A percentile compares a stretch with the other conserved stretches of the same genome.
phyloP scores from a whole-genome alignment of 257 asterid species.

The Osmanthus fragrans region DNA sequence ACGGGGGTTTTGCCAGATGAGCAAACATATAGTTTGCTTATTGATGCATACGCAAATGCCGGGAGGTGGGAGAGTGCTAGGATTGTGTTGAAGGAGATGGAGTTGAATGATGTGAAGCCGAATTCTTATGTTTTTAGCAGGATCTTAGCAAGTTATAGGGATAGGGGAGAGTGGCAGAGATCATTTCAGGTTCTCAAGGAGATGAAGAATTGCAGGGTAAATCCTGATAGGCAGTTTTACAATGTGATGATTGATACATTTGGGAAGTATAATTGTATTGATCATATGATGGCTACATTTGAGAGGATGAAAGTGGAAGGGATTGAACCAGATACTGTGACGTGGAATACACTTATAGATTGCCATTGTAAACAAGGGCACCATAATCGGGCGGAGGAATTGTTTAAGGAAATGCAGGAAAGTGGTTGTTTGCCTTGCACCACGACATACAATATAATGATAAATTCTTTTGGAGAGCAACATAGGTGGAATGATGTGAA shows the following conservation, averaged over 20 bases:
- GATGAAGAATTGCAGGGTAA: slow-evolving; percentile 78
- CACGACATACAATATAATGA: slow-evolving; percentile 86
- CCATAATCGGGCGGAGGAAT: slow-evolving; percentile 58
- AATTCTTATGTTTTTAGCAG: slow-evolving; percentile 70
- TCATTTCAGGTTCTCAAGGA: slow-evolving; percentile 92
- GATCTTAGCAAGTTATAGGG: slow-evolving; percentile 79
- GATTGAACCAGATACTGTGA: slow-evolving; percentile 75
- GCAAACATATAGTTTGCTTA: slow-evolving; percentile 78
- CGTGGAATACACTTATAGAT: slow-evolving; percentile 93
- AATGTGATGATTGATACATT: slow-evolving; percentile 91
- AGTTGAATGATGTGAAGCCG: slow-evolving; percentile 69
- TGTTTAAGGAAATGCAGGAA: slow-evolving; percentile 74
- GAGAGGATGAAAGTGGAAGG: slow-evolving; percentile 80
- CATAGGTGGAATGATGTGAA: slow-evolving; percentile 90
- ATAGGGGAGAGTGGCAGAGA: slow-evolving; percentile 95
- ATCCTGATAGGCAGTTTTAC: slow-evolving; percentile 77
- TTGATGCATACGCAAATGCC: slow-evolving; percentile 92
- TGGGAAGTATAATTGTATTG: slow-evolving; percentile 87
- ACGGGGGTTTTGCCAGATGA: slow-evolving; percentile 81
- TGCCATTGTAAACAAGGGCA: slow-evolving; percentile 85
- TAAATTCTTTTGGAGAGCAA: slow-evolving; percentile 74
- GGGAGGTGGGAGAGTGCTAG: slow-evolving; percentile 97
- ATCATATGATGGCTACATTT: slow-evolving; percentile 80
- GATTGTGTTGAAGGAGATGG: slow-evolving; percentile 87
- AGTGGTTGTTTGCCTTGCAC: slow-evolving; percentile 73